Percentiles rank a stretch among this genome's conserved stretches.
These are phyloP conservation scores for Xerophyta viscosa DNA, from an alignment of 106 monocot genomes.

Conservation along the genomic window DNA sequence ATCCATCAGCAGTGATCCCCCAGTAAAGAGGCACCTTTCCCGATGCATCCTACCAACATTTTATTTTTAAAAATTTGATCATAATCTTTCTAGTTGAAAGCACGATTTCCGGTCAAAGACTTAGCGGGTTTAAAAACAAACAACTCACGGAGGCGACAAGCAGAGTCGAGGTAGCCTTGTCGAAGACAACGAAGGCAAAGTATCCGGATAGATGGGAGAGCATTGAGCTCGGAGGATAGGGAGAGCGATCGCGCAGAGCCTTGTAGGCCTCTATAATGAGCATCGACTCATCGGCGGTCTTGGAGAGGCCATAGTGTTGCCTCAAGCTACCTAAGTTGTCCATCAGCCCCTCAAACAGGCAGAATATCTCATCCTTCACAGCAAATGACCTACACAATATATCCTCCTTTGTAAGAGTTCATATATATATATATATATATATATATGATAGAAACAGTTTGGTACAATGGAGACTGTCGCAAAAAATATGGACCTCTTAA, in stretches of 20 bases:
- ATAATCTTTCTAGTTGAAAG: background rate
- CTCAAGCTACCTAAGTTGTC: slow-evolving; percentile 68
- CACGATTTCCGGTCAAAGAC: too few relatives aligned
- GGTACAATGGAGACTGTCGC: too few relatives aligned
- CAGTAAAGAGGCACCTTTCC: slow-evolving; percentile 76
- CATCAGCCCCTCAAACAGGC: slow-evolving; percentile 68
- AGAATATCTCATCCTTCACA: slow-evolving; percentile 87
- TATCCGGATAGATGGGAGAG: slow-evolving; percentile 63
- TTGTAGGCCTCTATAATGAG: slow-evolving; percentile 94
- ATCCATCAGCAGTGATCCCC: slow-evolving; percentile 95
- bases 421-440: too few relatives aligned
- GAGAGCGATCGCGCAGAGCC: slow-evolving; percentile 83
- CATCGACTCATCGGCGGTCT: slow-evolving; percentile 63
- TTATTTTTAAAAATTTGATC: too few relatives aligned
- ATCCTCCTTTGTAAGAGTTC: too few relatives aligned
- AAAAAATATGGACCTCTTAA: too few relatives aligned
- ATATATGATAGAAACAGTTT: too few relatives aligned
- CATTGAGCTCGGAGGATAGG: slow-evolving; percentile 80
- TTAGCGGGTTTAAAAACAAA: background rate
- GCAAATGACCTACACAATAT: slow-evolving; percentile 85
- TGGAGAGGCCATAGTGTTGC: slow-evolving; percentile 80
- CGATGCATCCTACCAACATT: slow-evolving; percentile 43
- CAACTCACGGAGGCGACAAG: slow-evolving; percentile 84
- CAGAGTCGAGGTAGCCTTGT: slow-evolving; percentile 55
- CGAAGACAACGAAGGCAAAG: slow-evolving; percentile 84